Base-by-base conservation (phyloP, 2,329 filamentous ascomycete genomes). In the Penicillium italicum region DNA sequence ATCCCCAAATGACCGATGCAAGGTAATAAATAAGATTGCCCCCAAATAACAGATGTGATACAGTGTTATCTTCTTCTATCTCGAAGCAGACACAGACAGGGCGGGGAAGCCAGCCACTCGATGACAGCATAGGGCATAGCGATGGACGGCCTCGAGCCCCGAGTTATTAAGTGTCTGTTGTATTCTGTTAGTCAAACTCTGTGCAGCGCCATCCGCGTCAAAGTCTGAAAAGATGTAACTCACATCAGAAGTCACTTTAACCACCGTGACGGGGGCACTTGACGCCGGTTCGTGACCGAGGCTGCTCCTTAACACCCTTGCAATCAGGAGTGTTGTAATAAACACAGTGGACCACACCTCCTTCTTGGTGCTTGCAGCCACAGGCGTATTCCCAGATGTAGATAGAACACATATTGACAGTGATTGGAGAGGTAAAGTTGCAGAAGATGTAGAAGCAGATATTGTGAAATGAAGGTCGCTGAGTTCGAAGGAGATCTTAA, bases 371-470 rank as follows among this genome's bases (percentile, higher is more conserved):
- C 38, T 63, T 64, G 61, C 72, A 74, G 38, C 72, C 72, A 56
- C 72, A 74, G 58, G 70, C 71, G 56, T 72, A 74, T 42, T 72
- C 61, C 61, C 66, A 66, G 51, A 71, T 69, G 57, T 74, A 74
- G 50, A 71, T 57, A 2, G 69, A 72, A 51, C 72, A 74, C 72
- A 74, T 74, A 16, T 31, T 69, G 59, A 31, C 18, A 28, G 38
- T 26, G 42, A 45, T 12, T 14, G 20, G 20, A 40, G 20, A 34
- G 9, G 9, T 45, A 14, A 41, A 24, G 24, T 20, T 26, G 48
- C 4, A 26, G 38, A 43, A 24, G 26, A 34, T 44, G 10, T 7
- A 45, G 18, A 45, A 45, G 20, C 43, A 24, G 20, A 14, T 45
- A 22, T 7, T 11, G 30, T 8, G 36, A 42, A 24, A 45, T 30